phyloP scores from a whole-genome alignment of 1,284 basidiomycete species.

The Apiotrichum veenhuisii region DNA sequence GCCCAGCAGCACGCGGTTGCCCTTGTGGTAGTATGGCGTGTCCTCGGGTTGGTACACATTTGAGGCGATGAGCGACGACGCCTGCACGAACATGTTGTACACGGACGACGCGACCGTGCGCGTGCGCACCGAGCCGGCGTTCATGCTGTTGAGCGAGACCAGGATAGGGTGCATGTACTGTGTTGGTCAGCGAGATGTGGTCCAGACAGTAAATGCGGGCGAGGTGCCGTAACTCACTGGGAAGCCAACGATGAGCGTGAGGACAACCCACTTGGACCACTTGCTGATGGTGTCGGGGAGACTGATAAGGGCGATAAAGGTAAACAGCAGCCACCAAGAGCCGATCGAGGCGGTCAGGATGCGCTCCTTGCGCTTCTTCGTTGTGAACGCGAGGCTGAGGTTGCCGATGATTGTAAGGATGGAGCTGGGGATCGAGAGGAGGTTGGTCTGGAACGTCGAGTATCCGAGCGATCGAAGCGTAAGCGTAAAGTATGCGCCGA shows the following conservation, averaged over 20 bases:
- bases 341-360: constrained; percentile 17
- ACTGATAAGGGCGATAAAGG: constrained; percentile 25
- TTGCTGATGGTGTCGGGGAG: constrained; percentile 23
- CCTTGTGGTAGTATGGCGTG: constrained; percentile 35
- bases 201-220: too few relatives aligned
- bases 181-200: neutral
- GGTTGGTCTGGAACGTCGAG: constrained; percentile 46
- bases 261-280: constrained; percentile 23
- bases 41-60: constrained; percentile 37
- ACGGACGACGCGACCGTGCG: constrained; percentile 37
- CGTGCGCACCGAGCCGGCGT: constrained; percentile 39
- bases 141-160: constrained; percentile 31
- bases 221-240: constrained; percentile 2
- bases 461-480: constrained; percentile 29
- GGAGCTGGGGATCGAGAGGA: constrained; percentile 40
- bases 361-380: constrained; percentile 32
- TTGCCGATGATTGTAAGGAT: constrained; percentile 42
- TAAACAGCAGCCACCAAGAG: constrained; percentile 33
- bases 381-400: constrained; percentile 28
- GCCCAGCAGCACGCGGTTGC: constrained; percentile 34
- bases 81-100: constrained; percentile 44
- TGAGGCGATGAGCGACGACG: constrained; percentile 26
- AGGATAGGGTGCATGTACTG: constrained; percentile 18
- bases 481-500: constrained; percentile 35
- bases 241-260: constrained; percentile 20